Percentiles rank a stretch among this genome's conserved stretches.
Conservation (phyloP, 1,284 basidiomycete genomes). For the Apiotrichum brassicae region DNA sequence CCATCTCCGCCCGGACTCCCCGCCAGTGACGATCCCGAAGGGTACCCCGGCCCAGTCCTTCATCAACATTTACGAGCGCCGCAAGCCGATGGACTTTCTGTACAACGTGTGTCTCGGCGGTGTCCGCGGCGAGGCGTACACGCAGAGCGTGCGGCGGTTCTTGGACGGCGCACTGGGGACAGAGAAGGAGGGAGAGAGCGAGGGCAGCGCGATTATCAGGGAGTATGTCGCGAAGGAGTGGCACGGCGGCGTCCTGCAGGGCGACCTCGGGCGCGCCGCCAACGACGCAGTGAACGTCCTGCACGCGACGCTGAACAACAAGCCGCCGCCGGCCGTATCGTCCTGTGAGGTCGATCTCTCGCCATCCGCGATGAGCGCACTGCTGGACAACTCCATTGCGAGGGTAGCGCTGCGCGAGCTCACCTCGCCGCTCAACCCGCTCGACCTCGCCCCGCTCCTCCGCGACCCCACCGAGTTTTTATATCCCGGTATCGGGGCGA, state of each 20-base stretch:
- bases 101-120: conserved; percentile 30
- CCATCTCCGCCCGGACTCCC: conserved; percentile 24
- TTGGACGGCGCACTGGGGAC: conserved; percentile 35
- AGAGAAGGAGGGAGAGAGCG: not conserved
- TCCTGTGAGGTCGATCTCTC: not conserved
- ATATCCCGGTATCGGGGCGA: conserved; percentile 29
- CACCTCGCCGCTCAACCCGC: conserved; percentile 23
- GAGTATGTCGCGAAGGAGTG: conserved; percentile 28
- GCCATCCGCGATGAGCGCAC: not conserved
- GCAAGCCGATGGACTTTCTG: conserved; percentile 23
- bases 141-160: conserved; percentile 33
- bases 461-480: conserved; percentile 31
- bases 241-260: conserved; percentile 24
- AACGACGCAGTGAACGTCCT: not conserved
- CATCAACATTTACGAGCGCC: conserved; percentile 31
- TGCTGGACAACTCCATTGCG: conserved; percentile 16
- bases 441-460: conserved; percentile 36
- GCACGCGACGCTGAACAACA: too few species aligned
- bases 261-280: conserved; percentile 2
- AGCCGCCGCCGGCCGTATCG: not conserved
- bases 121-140: conserved; percentile 39
- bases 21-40: not conserved
- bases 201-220: conserved; percentile 10
- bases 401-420: conserved; percentile 26
- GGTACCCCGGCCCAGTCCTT: conserved; percentile 16